Evolutionary conservation across 2,329 filamentous ascomycete species (phyloP), one percentile per base, ranked within the genome.

Genomic region (Acarospora socialis): DNA sequence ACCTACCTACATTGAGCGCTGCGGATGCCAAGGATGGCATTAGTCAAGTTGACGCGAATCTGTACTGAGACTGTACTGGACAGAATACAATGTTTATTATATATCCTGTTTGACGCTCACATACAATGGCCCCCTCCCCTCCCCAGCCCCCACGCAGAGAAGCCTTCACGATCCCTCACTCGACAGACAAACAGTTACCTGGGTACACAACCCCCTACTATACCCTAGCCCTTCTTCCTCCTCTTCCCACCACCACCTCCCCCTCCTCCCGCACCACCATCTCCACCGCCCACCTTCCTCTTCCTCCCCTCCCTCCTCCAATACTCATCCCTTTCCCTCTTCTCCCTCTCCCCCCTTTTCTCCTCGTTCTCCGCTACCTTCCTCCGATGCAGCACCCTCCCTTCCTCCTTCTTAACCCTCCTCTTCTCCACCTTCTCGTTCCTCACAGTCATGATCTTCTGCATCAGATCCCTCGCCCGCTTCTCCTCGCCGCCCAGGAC

Each of bases 271-370:
- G 64, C 68, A 37, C 56, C 59, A 16, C 57, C 66, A 16, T 60
- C 66, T 30, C 61, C 64, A 13, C 59, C 63, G 43, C 64, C 59
- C 20, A 65, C 64, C 54, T 70, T 73, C 44, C 77, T 64, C 62
- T 81, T 82, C 63, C 78, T 81, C 7, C 90, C 90, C 59, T 98
- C 92, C 47, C 75, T 76, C 47, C 74, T 67, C 90, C 90, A 98
- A 52, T 75, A 98, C 46, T 93, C 86, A 54, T 92, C 79, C 52
- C 75, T 79, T 63, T 98, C 87, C 47, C 74, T 73, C 72, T 86
- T 92, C 65, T 95, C 86, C 32, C 86, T 66, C 38, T 77, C 81
- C 36, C 70, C 70, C 60, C 82, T 81, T 73, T 84, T 92, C 68
- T 92, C 84, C 48, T 75, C 67, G 49, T 76, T 75, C 49, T 82